Evolutionary conservation across 1,139 yeast species (phyloP).

Genomic region (Candida tetrigidarum): DNA sequence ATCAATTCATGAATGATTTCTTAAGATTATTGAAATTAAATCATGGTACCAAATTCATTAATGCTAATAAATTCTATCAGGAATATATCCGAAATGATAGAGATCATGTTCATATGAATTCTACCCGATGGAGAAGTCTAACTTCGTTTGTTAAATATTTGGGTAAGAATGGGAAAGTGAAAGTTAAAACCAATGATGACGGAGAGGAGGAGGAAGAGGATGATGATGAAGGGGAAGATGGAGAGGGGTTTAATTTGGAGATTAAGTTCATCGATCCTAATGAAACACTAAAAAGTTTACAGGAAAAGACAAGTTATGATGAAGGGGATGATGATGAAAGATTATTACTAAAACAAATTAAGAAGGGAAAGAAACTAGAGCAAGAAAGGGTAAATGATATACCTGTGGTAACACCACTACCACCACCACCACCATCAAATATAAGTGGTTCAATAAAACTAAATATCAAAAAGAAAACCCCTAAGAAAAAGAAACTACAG

Average conservation of each 20-base stretch:
- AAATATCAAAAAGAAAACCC: slow-evolving; percentile 10
- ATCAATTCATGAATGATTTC: slow-evolving; percentile 66
- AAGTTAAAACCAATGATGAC: slow-evolving; percentile 46
- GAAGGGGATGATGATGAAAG: slow-evolving; percentile 7
- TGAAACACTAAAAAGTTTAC: slow-evolving; percentile 11
- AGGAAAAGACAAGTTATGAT: not conserved
- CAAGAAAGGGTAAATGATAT: not conserved
- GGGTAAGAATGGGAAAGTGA: slow-evolving; percentile 61
- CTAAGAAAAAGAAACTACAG: not conserved
- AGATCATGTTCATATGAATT: slow-evolving; percentile 88
- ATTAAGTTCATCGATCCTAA: slow-evolving; percentile 33
- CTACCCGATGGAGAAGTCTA: slow-evolving; percentile 79
- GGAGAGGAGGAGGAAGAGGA: no score
- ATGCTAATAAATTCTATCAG: slow-evolving; percentile 87
- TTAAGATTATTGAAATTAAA: slow-evolving; percentile 60
- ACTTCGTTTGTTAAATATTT: slow-evolving; percentile 72
- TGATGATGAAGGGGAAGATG: slow-evolving; percentile 40
- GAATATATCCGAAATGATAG: slow-evolving; percentile 75
- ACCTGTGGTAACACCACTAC: slow-evolving; percentile 2
- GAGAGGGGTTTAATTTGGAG: slow-evolving; percentile 39
- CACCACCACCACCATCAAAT: no score
- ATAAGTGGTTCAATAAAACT: slow-evolving; percentile 13
- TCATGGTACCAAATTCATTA: slow-evolving; percentile 83
- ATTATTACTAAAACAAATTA: slow-evolving; percentile 11
- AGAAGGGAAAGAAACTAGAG: slow-evolving; percentile 11